These are phyloP conservation scores for Curvularia sp. DNA, from an alignment of 2,329 filamentous ascomycete genomes.

Conservation along the genomic window DNA sequence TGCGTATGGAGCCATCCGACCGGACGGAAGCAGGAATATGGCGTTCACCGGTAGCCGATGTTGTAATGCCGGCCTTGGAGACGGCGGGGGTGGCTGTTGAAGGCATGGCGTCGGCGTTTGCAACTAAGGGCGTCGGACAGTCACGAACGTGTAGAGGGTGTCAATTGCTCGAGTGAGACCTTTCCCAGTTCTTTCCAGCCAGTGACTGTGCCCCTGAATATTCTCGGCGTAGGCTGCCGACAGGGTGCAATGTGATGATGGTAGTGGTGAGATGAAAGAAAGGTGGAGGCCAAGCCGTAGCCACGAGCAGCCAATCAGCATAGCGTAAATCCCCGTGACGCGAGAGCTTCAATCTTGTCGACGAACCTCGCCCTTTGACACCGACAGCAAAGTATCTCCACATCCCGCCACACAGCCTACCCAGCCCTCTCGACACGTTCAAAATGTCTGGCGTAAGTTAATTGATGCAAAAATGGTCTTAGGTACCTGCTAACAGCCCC, in stretches of 20 bases:
- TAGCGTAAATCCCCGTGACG: slow-evolving; percentile 31
- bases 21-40: slow-evolving; percentile 88
- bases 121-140: slow-evolving; percentile 2
- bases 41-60: slow-evolving; percentile 77
- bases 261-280: slow-evolving; percentile 17
- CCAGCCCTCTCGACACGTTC: slow-evolving; percentile 36
- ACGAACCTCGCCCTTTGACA: slow-evolving; percentile 30
- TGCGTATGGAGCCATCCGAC: slow-evolving; percentile 87
- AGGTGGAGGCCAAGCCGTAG: slow-evolving; percentile 18
- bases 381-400: slow-evolving; percentile 35
- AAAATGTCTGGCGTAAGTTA: slow-evolving; percentile 67
- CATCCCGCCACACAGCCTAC: slow-evolving; percentile 32
- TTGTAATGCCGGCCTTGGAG: slow-evolving; percentile 66
- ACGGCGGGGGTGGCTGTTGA: slow-evolving; percentile 39
- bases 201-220: background rate
- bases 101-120: slow-evolving; percentile 34
- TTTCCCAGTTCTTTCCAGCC: background rate
- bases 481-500: slow-evolving; percentile 34
- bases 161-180: slow-evolving; percentile 4
- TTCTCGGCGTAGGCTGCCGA: background rate
- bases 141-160: background rate
- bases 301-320: slow-evolving; percentile 38
- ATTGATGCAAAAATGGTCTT: slow-evolving; percentile 28
- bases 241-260: background rate
- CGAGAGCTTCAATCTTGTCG: slow-evolving; percentile 32